Evolutionary conservation across 768 basidiomycete genomes (phyloP).

Genomic region (Gymnopilus dilepis): DNA sequence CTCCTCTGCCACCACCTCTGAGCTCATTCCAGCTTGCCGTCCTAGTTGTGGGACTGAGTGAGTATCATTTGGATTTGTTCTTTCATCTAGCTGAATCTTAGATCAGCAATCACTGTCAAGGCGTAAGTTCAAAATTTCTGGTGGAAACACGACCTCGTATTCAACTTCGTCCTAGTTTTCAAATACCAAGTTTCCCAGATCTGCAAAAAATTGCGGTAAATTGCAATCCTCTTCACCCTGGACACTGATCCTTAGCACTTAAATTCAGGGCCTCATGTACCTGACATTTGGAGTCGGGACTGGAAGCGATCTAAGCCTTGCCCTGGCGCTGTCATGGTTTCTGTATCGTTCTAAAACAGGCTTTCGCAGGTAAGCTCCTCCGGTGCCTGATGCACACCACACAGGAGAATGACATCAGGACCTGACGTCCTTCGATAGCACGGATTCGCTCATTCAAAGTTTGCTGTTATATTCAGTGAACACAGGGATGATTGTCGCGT

Average conservation of each 20-base stretch:
- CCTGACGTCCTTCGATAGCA: slow-evolving; percentile 36
- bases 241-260: background rate
- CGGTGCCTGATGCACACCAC: background rate
- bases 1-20: background rate
- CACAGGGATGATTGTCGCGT: slow-evolving; percentile 53
- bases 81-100: background rate
- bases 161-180: slow-evolving; percentile 38
- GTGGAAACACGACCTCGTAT: background rate
- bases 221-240: background rate
- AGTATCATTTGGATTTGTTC: slow-evolving; percentile 18
- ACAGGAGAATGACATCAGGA: background rate
- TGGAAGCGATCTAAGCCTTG: slow-evolving; percentile 56
- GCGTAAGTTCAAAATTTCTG: slow-evolving; percentile 40
- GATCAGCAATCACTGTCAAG: slow-evolving; percentile 55
- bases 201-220: slow-evolving; percentile 45
- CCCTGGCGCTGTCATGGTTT: slow-evolving; percentile 53
- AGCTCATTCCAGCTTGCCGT: background rate
- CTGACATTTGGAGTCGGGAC: slow-evolving; percentile 55
- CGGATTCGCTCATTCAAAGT: slow-evolving; percentile 51
- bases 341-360: slow-evolving; percentile 57
- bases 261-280: slow-evolving; percentile 51
- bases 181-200: slow-evolving; percentile 39
- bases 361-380: slow-evolving; percentile 43
- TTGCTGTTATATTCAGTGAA: slow-evolving; percentile 60
- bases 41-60: slow-evolving; percentile 44